Evolutionary conservation across 1,139 yeast species (phyloP).

Genomic region (Sporopachydermia cereana): DNA sequence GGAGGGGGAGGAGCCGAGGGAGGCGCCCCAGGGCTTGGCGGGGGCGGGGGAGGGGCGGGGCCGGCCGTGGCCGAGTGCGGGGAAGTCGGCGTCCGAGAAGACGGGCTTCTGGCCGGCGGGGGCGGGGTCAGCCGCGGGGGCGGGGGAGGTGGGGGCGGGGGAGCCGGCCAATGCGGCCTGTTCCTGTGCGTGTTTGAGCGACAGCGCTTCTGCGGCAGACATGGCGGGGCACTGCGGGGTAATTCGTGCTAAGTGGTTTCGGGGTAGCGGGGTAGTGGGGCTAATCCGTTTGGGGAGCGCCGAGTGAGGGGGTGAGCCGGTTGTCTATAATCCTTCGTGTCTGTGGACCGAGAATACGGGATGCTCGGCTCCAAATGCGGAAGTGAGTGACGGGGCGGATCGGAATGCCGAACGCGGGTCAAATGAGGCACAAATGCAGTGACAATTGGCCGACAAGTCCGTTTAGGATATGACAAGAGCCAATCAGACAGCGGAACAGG

Average conservation of each 20-base stretch:
- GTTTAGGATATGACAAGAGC: no score
- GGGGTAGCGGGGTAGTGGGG: no score
- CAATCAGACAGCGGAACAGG: no score
- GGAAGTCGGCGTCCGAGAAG: constrained; percentile 44
- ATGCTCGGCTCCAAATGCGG: no score
- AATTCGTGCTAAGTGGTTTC: no score
- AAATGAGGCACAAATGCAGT: no score
- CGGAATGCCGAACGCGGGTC: background rate
- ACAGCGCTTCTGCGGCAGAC: constrained; percentile 4
- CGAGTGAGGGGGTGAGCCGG: no score
- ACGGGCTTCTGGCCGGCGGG: background rate
- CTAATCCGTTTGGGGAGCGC: no score
- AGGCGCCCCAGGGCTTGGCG: constrained; percentile 11
- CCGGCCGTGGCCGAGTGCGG: constrained; percentile 48
- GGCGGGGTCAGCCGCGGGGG: background rate
- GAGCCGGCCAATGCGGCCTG: constrained; percentile 25
- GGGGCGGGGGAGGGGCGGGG: constrained; percentile 13
- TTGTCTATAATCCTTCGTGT: no score
- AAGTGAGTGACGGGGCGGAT: background rate
- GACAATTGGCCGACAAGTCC: no score
- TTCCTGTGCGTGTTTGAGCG: background rate
- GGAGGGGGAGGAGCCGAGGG: constrained; percentile 22
- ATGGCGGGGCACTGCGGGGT: background rate
- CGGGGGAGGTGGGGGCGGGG: background rate
- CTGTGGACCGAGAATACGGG: no score